Percentiles rank a stretch among this genome's conserved stretches.
phyloP scores from a whole-genome alignment of 2,329 filamentous ascomycete species.

The Calonectria crousiana region DNA sequence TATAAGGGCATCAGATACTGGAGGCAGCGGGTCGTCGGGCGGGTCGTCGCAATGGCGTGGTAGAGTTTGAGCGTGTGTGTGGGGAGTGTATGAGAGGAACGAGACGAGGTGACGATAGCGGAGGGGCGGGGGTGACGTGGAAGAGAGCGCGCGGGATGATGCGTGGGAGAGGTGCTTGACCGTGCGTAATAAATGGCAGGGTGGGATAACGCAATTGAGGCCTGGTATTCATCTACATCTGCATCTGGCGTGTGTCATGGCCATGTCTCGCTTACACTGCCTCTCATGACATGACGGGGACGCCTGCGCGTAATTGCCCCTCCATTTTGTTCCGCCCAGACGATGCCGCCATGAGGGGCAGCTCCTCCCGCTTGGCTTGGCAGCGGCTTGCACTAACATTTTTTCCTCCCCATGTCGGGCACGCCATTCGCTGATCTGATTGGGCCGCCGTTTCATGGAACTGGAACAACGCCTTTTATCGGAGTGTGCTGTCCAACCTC shows the following conservation, averaged over 20 bases:
- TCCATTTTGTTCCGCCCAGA: slow-evolving; percentile 20
- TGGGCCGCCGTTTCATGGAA: slow-evolving; percentile 11
- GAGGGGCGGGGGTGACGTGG: slow-evolving; percentile 17
- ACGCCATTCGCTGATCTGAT: slow-evolving; percentile 7
- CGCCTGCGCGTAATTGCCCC: slow-evolving; percentile 17
- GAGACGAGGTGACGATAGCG: not conserved
- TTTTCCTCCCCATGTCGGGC: slow-evolving; percentile 10
- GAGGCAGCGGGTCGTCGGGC: slow-evolving; percentile 29
- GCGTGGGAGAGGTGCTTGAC: slow-evolving; percentile 1
- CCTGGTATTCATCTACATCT: not conserved
- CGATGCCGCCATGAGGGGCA: slow-evolving; percentile 29
- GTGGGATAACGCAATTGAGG: slow-evolving; percentile 6
- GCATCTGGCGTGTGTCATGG: not conserved
- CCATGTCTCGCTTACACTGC: not conserved
- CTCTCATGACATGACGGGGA: not conserved
- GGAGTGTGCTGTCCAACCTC: not conserved
- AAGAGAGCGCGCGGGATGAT: not conserved
- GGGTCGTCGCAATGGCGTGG: slow-evolving; percentile 25
- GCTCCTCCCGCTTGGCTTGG: not conserved
- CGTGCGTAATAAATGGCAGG: not conserved
- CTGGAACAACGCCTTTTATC: slow-evolving; percentile 1
- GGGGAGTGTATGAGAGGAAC: slow-evolving; percentile 6
- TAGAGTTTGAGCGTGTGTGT: not conserved
- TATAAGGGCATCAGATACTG: slow-evolving; percentile 25
- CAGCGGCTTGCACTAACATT: slow-evolving; percentile 15